phyloP scores from a whole-genome alignment of 2,329 filamentous ascomycete species.

The Calonectria crousiana region DNA sequence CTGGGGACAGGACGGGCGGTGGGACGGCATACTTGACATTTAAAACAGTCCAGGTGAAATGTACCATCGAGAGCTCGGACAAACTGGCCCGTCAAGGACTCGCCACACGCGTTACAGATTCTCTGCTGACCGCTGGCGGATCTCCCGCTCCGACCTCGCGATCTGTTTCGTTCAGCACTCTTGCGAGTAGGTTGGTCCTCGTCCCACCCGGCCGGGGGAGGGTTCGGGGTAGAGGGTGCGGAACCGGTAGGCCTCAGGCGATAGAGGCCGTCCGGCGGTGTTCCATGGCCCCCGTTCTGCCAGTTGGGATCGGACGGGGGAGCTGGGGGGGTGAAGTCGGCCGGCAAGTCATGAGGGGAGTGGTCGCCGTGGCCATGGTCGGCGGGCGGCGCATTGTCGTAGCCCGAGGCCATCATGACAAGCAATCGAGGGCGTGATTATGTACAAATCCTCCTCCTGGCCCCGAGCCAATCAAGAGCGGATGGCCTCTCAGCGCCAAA shows the following conservation, averaged over 20 bases:
- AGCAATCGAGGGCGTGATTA: constrained; percentile 41
- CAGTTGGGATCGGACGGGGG: constrained; percentile 50
- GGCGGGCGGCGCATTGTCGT: constrained; percentile 56
- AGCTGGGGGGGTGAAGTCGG: constrained; percentile 47
- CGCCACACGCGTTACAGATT: constrained; percentile 88
- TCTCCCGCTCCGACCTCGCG: constrained; percentile 65
- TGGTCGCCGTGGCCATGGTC: constrained; percentile 52
- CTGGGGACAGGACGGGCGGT: constrained; percentile 6
- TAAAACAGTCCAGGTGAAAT: constrained; percentile 98
- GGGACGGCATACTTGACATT: constrained; percentile 78
- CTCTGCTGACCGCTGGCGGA: constrained; percentile 71
- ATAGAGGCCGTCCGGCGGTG: constrained; percentile 53
- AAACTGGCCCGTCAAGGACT: constrained; percentile 92
- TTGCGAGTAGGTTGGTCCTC: constrained; percentile 59
- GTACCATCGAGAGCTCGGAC: constrained; percentile 93
- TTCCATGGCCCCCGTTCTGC: constrained; percentile 52
- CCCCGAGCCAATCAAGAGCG: constrained; percentile 38
- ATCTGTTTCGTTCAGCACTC: constrained; percentile 70
- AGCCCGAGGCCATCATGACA: constrained; percentile 60
- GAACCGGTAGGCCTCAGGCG: constrained; percentile 51
- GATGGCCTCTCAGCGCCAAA: constrained; percentile 48
- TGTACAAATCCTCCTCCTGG: constrained; percentile 43
- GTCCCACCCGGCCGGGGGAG: constrained; percentile 46
- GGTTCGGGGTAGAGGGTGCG: constrained; percentile 48
- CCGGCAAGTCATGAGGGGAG: constrained; percentile 39